Base-by-base conservation (phyloP, 306 rosid genomes). In the cucumber (Cucumis sativus) region DNA sequence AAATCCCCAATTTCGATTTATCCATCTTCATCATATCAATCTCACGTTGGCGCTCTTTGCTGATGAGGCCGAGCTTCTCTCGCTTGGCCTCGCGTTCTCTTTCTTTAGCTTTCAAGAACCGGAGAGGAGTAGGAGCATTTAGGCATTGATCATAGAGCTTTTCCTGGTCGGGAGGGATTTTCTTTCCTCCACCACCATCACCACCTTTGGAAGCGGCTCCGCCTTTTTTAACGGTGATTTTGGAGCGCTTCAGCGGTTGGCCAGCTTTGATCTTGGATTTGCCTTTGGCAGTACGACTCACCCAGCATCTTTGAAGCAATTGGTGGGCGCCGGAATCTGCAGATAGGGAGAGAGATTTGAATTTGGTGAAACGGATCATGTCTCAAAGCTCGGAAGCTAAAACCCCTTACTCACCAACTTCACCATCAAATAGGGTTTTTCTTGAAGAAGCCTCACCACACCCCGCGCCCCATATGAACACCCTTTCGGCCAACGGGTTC, bases 41-140 rank as follows among this genome's bases (percentile, higher is more conserved):
- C 84, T 93, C 98, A 4, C 93, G 87, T 16, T 91, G 87, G 8
- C 97, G 83, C 0, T 88, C 97, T 80, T 91, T 93, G 88, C 98
- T 91, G 1, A 93, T 82, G n/a, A 93, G 86, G 11, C 98, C 98
- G 80, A 93, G 15, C 84, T 89, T 93, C 82, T 85, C 92, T 55
- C 98, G 84, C 74, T 87, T 87, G 0, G 82, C 90, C 69, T 93
- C 98, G 3, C 98, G 89, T 10, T 82, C 84, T 5, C 88, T 80
- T 13, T 87, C 82, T 75, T 74, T 90, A 0, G 78, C 74, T 1
- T 84, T 76, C 10, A 91, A 82, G 78, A 84, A 66, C 58, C 97
- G 85, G 41, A 93, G 13, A 6, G 98, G 96, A 0, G 97, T 87
- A 0, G 98, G 93, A 13, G 96, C 96, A 49, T 89, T 84, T 60